A percentile compares a stretch with the other conserved stretches of the same genome.
Evolutionary conservation across 768 basidiomycete species (phyloP).

Genomic region (Collybiopsis luxurians): DNA sequence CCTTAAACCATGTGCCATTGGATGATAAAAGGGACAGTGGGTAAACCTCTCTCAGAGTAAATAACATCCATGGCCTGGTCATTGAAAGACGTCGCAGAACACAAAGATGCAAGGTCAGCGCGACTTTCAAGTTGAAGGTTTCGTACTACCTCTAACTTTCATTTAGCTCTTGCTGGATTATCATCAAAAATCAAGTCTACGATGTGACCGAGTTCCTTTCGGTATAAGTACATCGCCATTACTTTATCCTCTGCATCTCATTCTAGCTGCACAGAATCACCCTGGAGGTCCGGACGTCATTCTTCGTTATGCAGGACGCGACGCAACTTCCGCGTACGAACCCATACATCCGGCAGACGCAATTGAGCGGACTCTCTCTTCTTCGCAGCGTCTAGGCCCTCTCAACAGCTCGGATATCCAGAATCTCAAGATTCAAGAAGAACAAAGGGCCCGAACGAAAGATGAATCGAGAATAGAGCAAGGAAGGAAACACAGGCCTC

Average conservation of each 20-base stretch:
- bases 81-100: constrained; percentile 57
- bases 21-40: too few relatives aligned
- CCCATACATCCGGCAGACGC: constrained; percentile 87
- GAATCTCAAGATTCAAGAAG: constrained; percentile 31
- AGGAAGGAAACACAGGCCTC: constrained; percentile 59
- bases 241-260: neutral
- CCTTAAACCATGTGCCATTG: too few relatives aligned
- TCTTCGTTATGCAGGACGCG: constrained; percentile 78
- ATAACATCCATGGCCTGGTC: constrained; percentile 6
- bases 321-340: constrained; percentile 75
- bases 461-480: constrained; percentile 69
- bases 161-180: constrained; percentile 77
- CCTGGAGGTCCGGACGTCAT: constrained; percentile 84
- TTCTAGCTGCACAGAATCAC: constrained; percentile 48
- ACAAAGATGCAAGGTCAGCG: constrained; percentile 49
- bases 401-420: constrained; percentile 47
- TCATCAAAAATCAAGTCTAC: constrained; percentile 76
- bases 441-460: constrained; percentile 51
- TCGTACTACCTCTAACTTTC: neutral
- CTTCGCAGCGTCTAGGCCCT: constrained; percentile 69
- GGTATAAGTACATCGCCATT: constrained; percentile 19
- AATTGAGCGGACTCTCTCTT: constrained; percentile 66
- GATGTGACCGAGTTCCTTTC: constrained; percentile 80
- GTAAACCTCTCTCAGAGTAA: too few relatives aligned
- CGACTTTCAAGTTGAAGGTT: neutral